Evolutionary conservation across 2,329 filamentous ascomycete genomes (phyloP), one percentile per base, ranked within the genome.

Genomic region (Talaromyces albobiverticillius): DNA sequence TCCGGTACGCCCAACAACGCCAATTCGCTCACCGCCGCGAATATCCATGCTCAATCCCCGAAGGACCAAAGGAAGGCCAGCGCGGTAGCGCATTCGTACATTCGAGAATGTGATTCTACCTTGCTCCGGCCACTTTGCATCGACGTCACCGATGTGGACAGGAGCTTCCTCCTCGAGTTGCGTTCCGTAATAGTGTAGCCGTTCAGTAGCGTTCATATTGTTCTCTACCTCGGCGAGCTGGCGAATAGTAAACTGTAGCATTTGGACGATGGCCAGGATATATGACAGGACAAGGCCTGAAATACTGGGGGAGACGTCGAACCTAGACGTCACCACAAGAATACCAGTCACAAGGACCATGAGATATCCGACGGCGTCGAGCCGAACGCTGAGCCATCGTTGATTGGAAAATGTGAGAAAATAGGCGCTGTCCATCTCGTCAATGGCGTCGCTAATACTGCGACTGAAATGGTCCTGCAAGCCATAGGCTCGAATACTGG

Each of bases 151-250:
- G 31, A 89, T 86, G 63, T 92, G 88, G 1, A 92, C 78, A 0
- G 92, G 90, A 0, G 93, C 90, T 71, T 97, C 94, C 67, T 96
- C 88, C 59, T 95, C 91, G 4, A 99, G 82, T 61, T 89, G 74
- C 1, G 84, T 90, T 52, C 90, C 92, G 68, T 97, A 97, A 75
- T 95, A 90, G 68, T 91, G 85, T 31, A 97, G 79, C 47, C 94
- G 87, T 73, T 97, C 93, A 0, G 95, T 94, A 0, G 92, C 87
- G 69, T 96, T 97, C 93, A 97, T 97, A 67, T 92, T 90, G 73
- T 96, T 97, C 71, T 97, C 93, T 8, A 97, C 90, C 71, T 96
- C 92, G 26, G 92, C 92, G 6, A 96, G 79, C 72, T 96, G 92
- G 18, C 92, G 84, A 23, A 96, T 89, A 1, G 90, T 92, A 71